A percentile compares a stretch with the other conserved stretches of the same genome.
Evolutionary conservation across 805 yeast species (phyloP).

Genomic region (Candida verbasci): DNA sequence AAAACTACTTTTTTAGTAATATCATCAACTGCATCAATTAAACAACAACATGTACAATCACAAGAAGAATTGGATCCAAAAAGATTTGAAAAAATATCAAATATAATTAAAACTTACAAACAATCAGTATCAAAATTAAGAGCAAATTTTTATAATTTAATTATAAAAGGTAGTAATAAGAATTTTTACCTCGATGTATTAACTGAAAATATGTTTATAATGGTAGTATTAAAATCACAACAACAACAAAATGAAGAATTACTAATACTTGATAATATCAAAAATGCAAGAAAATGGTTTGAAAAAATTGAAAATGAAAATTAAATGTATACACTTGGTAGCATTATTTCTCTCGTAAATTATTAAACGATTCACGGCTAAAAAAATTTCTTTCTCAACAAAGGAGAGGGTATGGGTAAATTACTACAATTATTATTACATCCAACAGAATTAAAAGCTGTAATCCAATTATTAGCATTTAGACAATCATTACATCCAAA

Average conservation of each 20-base stretch:
- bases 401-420: conserved; percentile 62
- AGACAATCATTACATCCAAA: conserved; percentile 52
- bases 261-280: conserved; percentile 52
- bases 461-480: conserved; percentile 52
- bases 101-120: conserved; percentile 89
- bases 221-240: conserved; percentile 45
- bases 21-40: conserved; percentile 50
- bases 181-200: conserved; percentile 50
- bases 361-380: not conserved
- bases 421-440: conserved; percentile 54
- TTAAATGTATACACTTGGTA: not conserved
- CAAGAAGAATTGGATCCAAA: conserved; percentile 66
- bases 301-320: conserved; percentile 35
- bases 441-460: conserved; percentile 71
- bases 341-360: not conserved
- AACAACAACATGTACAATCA: conserved; percentile 18
- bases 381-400: not conserved
- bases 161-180: conserved; percentile 55
- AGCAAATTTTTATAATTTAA: conserved; percentile 74
- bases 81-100: conserved; percentile 89
- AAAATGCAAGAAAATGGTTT: conserved; percentile 53
- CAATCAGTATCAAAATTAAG: conserved; percentile 86
- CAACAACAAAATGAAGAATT: conserved; percentile 41
- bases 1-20: conserved; percentile 86
- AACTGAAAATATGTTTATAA: conserved; percentile 58